These are phyloP conservation scores for Eimeria sp. DNA, from an alignment of 169 alveolate species.

Conservation along the genomic window DNA sequence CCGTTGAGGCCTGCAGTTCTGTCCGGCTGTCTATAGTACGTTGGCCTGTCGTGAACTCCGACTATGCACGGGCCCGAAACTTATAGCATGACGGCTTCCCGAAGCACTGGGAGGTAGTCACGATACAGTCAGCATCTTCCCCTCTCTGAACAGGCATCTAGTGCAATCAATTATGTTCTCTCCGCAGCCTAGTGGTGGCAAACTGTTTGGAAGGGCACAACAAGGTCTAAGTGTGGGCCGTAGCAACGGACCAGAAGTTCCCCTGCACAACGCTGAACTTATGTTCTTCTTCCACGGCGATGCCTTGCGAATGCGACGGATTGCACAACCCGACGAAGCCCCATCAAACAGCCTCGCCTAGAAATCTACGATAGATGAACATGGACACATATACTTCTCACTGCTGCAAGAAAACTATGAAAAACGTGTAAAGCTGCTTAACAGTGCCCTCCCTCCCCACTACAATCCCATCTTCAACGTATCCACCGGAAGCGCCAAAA, in stretches of 20 bases:
- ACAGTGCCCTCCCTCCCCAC: neutral
- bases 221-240: too few species aligned
- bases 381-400: neutral
- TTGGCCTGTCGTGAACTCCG: neutral
- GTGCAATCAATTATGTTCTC: neutral
- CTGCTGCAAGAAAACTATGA: neutral
- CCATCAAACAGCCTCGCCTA: neutral
- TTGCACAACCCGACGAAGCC: neutral
- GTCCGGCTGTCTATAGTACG: neutral
- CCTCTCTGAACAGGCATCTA: neutral
- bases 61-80: neutral
- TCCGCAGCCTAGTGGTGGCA: neutral
- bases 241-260: neutral
- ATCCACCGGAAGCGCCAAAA: neutral
- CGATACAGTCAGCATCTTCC: neutral
- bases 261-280: neutral
- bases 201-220: neutral
- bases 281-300: neutral
- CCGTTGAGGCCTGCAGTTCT: neutral
- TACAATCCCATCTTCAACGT: neutral
- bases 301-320: neutral
- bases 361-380: neutral
- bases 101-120: neutral
- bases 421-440: neutral
- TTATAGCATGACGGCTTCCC: neutral